These are phyloP conservation scores for Cyclocybe aegerita DNA, from an alignment of 768 basidiomycete genomes.

Conservation along the genomic window DNA sequence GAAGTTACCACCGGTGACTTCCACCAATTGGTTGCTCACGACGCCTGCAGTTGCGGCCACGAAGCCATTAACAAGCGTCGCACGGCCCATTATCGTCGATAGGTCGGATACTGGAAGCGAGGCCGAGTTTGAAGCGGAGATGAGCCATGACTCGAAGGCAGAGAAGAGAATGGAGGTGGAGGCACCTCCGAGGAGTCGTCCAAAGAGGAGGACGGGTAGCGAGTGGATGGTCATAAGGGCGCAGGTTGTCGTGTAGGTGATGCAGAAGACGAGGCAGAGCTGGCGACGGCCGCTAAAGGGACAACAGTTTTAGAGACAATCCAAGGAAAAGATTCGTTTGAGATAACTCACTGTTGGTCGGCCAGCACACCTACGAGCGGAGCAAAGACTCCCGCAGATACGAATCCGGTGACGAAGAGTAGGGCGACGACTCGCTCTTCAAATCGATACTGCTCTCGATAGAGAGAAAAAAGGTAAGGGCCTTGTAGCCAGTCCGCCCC, in stretches of 20 bases:
- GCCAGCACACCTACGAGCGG: conserved; percentile 79
- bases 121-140: conserved; percentile 55
- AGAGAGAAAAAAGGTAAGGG: conserved; percentile 76
- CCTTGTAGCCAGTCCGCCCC: conserved; percentile 82
- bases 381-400: conserved; percentile 66
- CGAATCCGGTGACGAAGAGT: conserved; percentile 76
- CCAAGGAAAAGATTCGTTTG: not conserved
- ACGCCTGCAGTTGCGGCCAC: conserved; percentile 70
- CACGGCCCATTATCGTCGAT: conserved; percentile 70
- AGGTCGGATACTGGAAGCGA: conserved; percentile 57
- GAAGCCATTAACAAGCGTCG: conserved; percentile 71
- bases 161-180: conserved; percentile 78
- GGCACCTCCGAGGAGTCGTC: conserved; percentile 66
- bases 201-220: conserved; percentile 60
- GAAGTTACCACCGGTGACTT: conserved; percentile 42
- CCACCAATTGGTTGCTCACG: conserved; percentile 64
- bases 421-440: conserved; percentile 65
- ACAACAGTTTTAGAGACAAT: not conserved
- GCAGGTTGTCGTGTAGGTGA: conserved; percentile 63
- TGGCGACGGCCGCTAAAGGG: conserved; percentile 58
- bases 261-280: conserved; percentile 70
- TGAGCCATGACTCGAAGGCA: conserved; percentile 76
- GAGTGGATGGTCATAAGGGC: conserved; percentile 54
- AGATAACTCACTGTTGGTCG: conserved; percentile 60
- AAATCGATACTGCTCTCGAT: conserved; percentile 65